phyloP scores from a whole-genome alignment of 169 alveolate genomes.

The Plasmodium relictum region DNA sequence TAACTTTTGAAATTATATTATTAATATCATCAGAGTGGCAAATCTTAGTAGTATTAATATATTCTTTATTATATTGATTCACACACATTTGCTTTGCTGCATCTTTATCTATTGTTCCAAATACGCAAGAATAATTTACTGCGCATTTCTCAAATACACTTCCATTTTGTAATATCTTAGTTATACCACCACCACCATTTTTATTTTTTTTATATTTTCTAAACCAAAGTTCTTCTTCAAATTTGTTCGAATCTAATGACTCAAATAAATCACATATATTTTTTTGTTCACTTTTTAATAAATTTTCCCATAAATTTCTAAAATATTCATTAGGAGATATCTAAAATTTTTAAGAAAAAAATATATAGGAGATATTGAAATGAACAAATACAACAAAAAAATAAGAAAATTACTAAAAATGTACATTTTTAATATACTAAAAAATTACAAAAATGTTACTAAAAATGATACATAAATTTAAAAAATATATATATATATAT shows the following conservation, averaged over 20 bases:
- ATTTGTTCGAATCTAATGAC: slow-evolving; percentile 65
- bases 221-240: slow-evolving; percentile 82
- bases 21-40: slow-evolving; percentile 65
- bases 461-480: background rate
- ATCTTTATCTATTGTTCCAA: slow-evolving; percentile 82
- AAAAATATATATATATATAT: background rate
- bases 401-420: background rate
- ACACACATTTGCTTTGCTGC: slow-evolving; percentile 84
- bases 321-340: slow-evolving; percentile 77
- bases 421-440: background rate
- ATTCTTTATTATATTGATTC: slow-evolving; percentile 76
- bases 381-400: background rate
- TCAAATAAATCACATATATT: slow-evolving; percentile 71
- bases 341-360: background rate
- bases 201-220: slow-evolving; percentile 77
- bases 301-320: slow-evolving; percentile 80
- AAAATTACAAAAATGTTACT: background rate
- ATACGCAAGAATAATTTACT: slow-evolving; percentile 84
- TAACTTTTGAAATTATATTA: slow-evolving; percentile 21
- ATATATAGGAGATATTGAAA: background rate
- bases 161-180: slow-evolving; percentile 88
- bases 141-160: slow-evolving; percentile 90
- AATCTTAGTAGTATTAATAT: slow-evolving; percentile 24
- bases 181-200: slow-evolving; percentile 85
- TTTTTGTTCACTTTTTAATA: slow-evolving; percentile 64